These are phyloP conservation scores for Lasiodiplodia hormozganensis DNA, from an alignment of 2,329 filamentous ascomycete genomes.

Conservation along the genomic window DNA sequence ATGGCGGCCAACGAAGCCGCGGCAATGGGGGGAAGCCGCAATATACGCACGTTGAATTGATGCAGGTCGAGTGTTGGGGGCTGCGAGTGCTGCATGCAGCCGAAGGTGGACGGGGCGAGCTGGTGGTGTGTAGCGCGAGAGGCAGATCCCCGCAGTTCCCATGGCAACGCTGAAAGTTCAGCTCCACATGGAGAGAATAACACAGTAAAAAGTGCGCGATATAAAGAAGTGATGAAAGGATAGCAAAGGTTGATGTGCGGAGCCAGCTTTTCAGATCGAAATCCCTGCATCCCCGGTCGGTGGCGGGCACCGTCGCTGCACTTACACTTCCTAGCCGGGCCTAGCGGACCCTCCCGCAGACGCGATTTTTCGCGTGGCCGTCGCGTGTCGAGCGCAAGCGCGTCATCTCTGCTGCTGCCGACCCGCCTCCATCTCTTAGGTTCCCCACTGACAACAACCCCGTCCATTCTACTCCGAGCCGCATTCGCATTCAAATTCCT, in stretches of 20 bases:
- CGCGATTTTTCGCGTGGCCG: constrained; percentile 26
- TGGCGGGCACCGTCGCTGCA: background rate
- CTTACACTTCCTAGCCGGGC: constrained; percentile 20
- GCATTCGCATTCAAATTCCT: background rate
- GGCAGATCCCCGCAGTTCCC: background rate
- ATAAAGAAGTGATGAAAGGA: constrained; percentile 7
- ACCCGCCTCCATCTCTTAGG: background rate
- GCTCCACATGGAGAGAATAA: constrained; percentile 1
- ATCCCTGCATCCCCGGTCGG: background rate
- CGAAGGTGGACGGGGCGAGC: background rate
- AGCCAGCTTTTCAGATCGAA: background rate
- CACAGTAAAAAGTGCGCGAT: background rate
- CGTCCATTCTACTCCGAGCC: constrained; percentile 16
- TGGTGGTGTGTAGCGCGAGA: background rate
- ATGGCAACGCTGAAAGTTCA: background rate
- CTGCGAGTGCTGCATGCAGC: background rate
- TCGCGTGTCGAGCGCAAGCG: background rate
- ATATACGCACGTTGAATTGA: background rate
- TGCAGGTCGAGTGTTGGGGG: background rate
- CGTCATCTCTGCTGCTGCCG: background rate
- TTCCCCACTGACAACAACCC: background rate
- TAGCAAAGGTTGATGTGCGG: background rate
- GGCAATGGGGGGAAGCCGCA: background rate
- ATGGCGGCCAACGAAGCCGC: background rate
- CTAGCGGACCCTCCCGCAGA: constrained; percentile 5